Evolutionary conservation across 2,329 filamentous ascomycete species (phyloP).

Genomic region (Colletotrichum australisinense): DNA sequence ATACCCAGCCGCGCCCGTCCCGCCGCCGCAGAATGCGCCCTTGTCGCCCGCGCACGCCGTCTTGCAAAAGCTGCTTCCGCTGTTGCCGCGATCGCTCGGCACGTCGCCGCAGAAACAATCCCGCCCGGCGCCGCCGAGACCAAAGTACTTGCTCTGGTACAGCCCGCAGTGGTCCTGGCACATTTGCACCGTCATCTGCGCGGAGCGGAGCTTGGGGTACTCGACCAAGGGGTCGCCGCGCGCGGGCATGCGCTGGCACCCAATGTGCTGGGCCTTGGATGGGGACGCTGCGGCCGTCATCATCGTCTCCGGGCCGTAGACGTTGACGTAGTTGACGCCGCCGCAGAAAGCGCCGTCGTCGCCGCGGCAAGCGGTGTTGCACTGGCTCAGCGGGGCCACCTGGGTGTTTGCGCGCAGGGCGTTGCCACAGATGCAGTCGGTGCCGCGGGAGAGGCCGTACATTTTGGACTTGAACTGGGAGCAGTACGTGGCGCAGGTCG

Average conservation of each 20-base stretch:
- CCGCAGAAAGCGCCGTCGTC: neutral
- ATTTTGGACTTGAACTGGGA: neutral
- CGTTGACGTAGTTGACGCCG: constrained; percentile 37
- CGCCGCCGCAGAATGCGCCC: neutral
- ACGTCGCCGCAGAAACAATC: neutral
- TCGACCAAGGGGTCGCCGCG: neutral
- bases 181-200: neutral
- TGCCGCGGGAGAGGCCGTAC: neutral
- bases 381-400: neutral
- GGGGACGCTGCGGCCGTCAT: neutral
- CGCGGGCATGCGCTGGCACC: neutral
- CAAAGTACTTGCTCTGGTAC: neutral
- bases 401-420: neutral
- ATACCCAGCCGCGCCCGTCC: neutral
- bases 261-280: neutral
- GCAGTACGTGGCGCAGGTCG: neutral
- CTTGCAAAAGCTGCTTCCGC: neutral
- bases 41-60: neutral
- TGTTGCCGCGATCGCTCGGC: neutral
- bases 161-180: neutral
- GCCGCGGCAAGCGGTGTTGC: neutral
- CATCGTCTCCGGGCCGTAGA: constrained; percentile 39
- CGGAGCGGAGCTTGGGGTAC: neutral
- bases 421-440: neutral
- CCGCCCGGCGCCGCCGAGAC: neutral